phyloP scores from a whole-genome alignment of 257 asterid species.

The Przewalskia tangutica region DNA sequence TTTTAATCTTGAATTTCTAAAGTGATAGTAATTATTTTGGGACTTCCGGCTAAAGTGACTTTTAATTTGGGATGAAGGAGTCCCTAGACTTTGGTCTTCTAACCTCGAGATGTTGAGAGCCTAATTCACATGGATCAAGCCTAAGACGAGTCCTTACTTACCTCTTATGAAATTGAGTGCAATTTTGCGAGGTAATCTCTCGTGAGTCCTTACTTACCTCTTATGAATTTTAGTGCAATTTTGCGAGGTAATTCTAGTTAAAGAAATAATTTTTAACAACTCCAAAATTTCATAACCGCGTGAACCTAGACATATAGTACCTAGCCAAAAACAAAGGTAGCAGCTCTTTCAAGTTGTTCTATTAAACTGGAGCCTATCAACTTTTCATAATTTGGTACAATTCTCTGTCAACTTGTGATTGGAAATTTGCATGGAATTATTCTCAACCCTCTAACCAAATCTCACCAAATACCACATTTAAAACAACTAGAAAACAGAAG shows the following conservation, averaged over 20 bases:
- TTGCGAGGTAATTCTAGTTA: neutral
- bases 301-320: neutral
- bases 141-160: neutral
- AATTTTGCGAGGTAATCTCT: no score
- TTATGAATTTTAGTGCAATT: no score
- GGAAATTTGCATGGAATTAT: constrained; percentile 13
- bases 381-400: constrained; percentile 7
- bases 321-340: no score
- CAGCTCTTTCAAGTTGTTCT: neutral
- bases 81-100: neutral
- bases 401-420: constrained; percentile 1
- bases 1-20: no score
- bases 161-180: neutral
- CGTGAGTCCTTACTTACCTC: neutral
- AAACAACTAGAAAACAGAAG: constrained; percentile 42
- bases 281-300: neutral
- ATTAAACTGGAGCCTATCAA: constrained; percentile 15
- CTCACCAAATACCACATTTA: constrained; percentile 54
- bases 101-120: neutral
- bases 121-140: neutral
- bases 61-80: no score
- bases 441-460: constrained; percentile 40
- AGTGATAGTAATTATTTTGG: no score
- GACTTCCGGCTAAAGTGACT: no score
- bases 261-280: neutral